A percentile compares a stretch with the other conserved stretches of the same genome.
These are phyloP conservation scores for Naganishia onofrii DNA, from an alignment of 768 basidiomycete species.

Conservation along the genomic window DNA sequence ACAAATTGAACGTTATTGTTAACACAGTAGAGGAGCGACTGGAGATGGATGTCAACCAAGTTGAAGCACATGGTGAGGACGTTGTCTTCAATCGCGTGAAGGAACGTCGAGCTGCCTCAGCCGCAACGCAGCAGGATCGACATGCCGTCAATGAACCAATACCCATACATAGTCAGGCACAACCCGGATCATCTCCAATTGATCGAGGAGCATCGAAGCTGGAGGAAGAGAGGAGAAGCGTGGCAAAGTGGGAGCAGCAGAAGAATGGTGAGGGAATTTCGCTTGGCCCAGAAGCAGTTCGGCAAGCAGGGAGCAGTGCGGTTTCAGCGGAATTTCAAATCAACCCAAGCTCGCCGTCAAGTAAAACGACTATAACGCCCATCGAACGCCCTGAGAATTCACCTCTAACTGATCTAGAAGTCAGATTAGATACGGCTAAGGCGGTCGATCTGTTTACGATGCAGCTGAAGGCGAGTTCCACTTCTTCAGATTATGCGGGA, in stretches of 20 bases:
- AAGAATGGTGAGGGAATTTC: background rate
- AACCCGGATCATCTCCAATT: conserved; percentile 23
- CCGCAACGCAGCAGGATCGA: background rate
- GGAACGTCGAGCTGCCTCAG: background rate
- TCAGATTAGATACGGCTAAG: conserved; percentile 68
- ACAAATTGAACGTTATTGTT: conserved; percentile 73
- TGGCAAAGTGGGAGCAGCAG: conserved; percentile 17
- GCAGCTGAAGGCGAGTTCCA: conserved; percentile 70
- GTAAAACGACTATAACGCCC: conserved; percentile 21
- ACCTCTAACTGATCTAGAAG: conserved; percentile 75
- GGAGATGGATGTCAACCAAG: conserved; percentile 58
- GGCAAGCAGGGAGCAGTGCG: background rate
- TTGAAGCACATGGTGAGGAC: conserved; percentile 20
- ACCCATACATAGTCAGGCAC: background rate
- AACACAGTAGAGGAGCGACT: conserved; percentile 64
- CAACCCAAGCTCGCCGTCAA: background rate
- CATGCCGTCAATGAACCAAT: background rate
- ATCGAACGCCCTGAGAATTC: conserved; percentile 29
- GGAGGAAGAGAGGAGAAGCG: conserved; percentile 7
- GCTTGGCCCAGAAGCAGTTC: background rate
- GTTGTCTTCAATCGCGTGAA: background rate
- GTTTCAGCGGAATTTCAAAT: background rate
- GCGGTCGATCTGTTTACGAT: conserved; percentile 94
- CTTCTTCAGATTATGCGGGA: conserved; percentile 14
- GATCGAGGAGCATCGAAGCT: conserved; percentile 5